Evolutionary conservation across 805 yeast genomes (phyloP).

Genomic region (Brettanomyces bruxellensis): DNA sequence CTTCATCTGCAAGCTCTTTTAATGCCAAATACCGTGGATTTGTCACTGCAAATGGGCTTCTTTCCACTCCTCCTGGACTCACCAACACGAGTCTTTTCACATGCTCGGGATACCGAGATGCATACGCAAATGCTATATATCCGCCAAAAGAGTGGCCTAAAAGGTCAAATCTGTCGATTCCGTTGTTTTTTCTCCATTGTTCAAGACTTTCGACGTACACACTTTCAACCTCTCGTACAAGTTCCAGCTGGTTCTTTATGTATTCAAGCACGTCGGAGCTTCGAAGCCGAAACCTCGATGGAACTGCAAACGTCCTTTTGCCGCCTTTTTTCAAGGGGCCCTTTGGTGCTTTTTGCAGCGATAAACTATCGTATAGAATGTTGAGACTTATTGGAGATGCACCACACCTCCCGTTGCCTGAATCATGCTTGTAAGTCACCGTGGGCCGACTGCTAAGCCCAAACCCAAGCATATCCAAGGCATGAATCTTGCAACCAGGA

Average conservation of each 20-base stretch:
- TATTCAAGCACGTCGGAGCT: constrained; percentile 8
- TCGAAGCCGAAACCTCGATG: constrained; percentile 1
- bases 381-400: constrained; percentile 16
- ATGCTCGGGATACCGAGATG: constrained; percentile 45
- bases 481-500: constrained; percentile 23
- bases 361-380: constrained; percentile 13
- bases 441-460: constrained; percentile 44
- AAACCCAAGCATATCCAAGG: constrained; percentile 44
- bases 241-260: constrained; percentile 27
- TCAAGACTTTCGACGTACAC: constrained; percentile 55
- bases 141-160: constrained; percentile 81
- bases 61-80: constrained; percentile 75
- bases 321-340: constrained; percentile 3
- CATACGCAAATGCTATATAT: constrained; percentile 56
- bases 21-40: constrained; percentile 23
- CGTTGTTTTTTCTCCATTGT: constrained; percentile 46
- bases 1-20: constrained; percentile 1
- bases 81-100: constrained; percentile 49
- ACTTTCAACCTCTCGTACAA: constrained; percentile 38
- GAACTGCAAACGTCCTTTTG: constrained; percentile 4
- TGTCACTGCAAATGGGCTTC: constrained; percentile 52
- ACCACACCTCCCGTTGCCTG: constrained; percentile 3
- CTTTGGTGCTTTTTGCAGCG: constrained; percentile 3
- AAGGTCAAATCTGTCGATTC: constrained; percentile 46
- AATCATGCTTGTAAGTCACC: constrained; percentile 16